A percentile compares a stretch with the other conserved stretches of the same genome.
Evolutionary conservation across 208 protist species (phyloP).

Genomic region (Wallacemonas rigidus): DNA sequence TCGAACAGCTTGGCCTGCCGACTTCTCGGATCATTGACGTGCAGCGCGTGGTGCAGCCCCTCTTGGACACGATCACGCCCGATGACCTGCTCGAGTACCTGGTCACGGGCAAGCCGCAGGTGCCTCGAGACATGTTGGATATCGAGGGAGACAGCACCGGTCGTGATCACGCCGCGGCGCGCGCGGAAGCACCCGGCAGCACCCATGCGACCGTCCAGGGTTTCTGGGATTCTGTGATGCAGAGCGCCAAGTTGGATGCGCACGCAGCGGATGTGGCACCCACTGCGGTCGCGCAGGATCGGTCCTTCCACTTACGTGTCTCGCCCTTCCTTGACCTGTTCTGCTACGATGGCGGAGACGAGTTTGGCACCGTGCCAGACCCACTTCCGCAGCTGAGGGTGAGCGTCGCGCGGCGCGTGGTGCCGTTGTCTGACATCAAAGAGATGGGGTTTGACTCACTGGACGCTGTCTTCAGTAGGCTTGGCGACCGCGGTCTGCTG

Average conservation of each 20-base stretch:
- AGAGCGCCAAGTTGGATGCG: conserved; percentile 1
- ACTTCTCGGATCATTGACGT: conserved; percentile 49
- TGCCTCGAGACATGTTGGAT: conserved; percentile 72
- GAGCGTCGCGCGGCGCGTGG: conserved; percentile 29
- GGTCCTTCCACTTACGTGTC: conserved; percentile 73
- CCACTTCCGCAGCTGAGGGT: conserved; percentile 53
- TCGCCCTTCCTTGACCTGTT: conserved; percentile 70
- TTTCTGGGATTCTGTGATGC: conserved; percentile 55
- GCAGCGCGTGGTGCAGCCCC: conserved; percentile 30
- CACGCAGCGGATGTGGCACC: no score
- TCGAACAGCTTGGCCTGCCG: conserved; percentile 58
- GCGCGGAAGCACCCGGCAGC: not conserved
- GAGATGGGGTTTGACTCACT: conserved; percentile 42
- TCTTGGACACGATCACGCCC: conserved; percentile 49
- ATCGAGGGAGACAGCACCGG: not conserved
- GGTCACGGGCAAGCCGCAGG: conserved; percentile 57
- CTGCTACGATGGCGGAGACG: conserved; percentile 61
- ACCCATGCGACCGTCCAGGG: not conserved
- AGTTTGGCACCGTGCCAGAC: conserved; percentile 45
- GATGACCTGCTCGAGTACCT: conserved; percentile 82
- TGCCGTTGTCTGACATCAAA: conserved; percentile 25
- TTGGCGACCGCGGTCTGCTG: conserved; percentile 53
- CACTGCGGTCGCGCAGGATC: not conserved
- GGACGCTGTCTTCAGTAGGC: conserved; percentile 42
- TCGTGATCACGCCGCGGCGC: not conserved